phyloP scores from a whole-genome alignment of 2,329 filamentous ascomycete genomes.

The Rhinocladiella mackenziei region DNA sequence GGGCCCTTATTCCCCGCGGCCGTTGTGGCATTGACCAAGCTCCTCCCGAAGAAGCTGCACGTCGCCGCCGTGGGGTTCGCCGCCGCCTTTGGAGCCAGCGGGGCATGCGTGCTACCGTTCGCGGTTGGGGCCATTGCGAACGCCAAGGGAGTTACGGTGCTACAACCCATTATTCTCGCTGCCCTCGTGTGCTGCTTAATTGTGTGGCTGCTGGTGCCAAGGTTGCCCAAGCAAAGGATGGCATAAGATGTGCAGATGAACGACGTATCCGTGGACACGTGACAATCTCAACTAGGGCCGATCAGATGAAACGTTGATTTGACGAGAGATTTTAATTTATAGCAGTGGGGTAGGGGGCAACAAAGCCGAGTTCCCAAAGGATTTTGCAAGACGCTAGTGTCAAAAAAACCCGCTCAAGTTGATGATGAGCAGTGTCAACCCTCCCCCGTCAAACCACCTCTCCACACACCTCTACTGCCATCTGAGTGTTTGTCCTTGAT shows the following conservation, averaged over 20 bases:
- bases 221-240: slow-evolving; percentile 24
- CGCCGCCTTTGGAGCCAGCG: slow-evolving; percentile 70
- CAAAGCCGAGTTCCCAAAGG: too few relatives aligned
- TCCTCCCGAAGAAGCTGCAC: slow-evolving; percentile 24
- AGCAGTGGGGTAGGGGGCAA: background rate
- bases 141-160: slow-evolving; percentile 51
- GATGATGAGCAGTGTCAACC: too few relatives aligned
- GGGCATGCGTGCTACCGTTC: slow-evolving; percentile 48
- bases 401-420: too few relatives aligned
- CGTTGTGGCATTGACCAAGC: slow-evolving; percentile 23
- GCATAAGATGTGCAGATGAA: slow-evolving; percentile 7
- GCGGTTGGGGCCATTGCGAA: slow-evolving; percentile 43
- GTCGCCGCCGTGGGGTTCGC: slow-evolving; percentile 37
- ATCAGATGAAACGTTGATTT: background rate
- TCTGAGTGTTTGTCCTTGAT: too few relatives aligned
- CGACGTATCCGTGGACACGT: too few relatives aligned
- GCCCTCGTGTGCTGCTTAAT: slow-evolving; percentile 19
- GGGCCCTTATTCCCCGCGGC: slow-evolving; percentile 67
- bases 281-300: too few relatives aligned
- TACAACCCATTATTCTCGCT: slow-evolving; percentile 54
- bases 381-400: too few relatives aligned
- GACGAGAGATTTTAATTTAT: background rate
- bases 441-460: background rate
- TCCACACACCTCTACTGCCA: too few relatives aligned
- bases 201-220: slow-evolving; percentile 25